phyloP scores from a whole-genome alignment of 768 basidiomycete genomes.

The Holtermannia corniformis region DNA sequence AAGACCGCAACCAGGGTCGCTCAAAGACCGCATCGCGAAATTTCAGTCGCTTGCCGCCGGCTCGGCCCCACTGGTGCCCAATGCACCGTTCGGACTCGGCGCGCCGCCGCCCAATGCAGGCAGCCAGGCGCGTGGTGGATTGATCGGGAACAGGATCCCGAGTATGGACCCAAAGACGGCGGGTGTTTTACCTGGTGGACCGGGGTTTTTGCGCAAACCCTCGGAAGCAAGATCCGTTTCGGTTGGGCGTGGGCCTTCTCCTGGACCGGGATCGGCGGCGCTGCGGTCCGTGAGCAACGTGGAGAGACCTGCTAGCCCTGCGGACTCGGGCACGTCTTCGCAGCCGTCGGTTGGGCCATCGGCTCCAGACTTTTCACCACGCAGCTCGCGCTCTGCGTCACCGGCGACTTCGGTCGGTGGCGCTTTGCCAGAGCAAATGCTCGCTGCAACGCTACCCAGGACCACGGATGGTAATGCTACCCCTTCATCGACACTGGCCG shows the following conservation, averaged over 20 bases:
- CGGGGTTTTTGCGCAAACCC: slow-evolving; percentile 1
- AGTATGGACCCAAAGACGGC: slow-evolving; percentile 29
- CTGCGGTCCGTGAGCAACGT: slow-evolving; percentile 22
- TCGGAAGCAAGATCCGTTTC: background rate
- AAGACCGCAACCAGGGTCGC: too few species aligned
- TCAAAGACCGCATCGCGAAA: slow-evolving; percentile 36
- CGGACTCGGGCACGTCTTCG: slow-evolving; percentile 9
- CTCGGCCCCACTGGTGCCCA: slow-evolving; percentile 25
- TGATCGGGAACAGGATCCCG: slow-evolving; percentile 32
- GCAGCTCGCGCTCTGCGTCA: slow-evolving; percentile 22
- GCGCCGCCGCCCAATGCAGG: slow-evolving; percentile 6
- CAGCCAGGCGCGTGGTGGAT: slow-evolving; percentile 10
- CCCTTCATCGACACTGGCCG: slow-evolving; percentile 30
- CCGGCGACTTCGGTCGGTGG: slow-evolving; percentile 22
- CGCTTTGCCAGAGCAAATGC: slow-evolving; percentile 9
- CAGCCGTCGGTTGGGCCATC: slow-evolving; percentile 5
- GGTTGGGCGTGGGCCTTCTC: background rate
- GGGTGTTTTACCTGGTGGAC: slow-evolving; percentile 4
- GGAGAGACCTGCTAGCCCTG: slow-evolving; percentile 25
- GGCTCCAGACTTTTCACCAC: slow-evolving; percentile 12
- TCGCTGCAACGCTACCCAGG: slow-evolving; percentile 26
- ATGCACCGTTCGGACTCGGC: slow-evolving; percentile 20
- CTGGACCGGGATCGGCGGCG: background rate
- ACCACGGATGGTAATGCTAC: slow-evolving; percentile 24
- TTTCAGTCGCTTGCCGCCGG: slow-evolving; percentile 32